Evolutionary conservation across 305 asterid genomes (phyloP).

Genomic region (Fraxinus floribunda): DNA sequence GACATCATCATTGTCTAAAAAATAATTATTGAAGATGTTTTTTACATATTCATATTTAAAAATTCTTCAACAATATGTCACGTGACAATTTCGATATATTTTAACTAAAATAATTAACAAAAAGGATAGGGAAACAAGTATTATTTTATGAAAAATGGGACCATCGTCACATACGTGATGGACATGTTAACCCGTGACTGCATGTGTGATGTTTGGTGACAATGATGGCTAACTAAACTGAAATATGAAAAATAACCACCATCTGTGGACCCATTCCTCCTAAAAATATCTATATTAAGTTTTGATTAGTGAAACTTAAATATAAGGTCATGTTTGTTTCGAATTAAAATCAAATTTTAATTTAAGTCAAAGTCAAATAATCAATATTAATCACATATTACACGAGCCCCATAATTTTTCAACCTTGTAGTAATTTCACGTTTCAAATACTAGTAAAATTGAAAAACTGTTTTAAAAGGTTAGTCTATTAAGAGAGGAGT

Average conservation of each 20-base stretch:
- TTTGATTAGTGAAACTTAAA: neutral
- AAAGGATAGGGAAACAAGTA: neutral
- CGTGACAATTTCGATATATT: neutral
- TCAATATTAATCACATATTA: too few species aligned
- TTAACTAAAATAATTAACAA: neutral
- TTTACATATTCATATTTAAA: neutral
- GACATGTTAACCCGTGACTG: neutral
- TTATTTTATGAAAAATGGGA: neutral
- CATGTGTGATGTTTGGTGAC: neutral
- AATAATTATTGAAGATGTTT: neutral
- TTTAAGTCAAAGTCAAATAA: too few species aligned
- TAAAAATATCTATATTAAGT: neutral
- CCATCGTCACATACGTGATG: neutral
- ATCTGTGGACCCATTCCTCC: neutral
- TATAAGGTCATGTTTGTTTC: neutral
- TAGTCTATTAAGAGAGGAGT: neutral
- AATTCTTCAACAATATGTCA: neutral
- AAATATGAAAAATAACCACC: neutral
- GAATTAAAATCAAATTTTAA: too few species aligned
- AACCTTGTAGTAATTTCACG: neutral
- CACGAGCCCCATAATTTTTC: too few species aligned
- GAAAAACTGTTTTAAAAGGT: neutral
- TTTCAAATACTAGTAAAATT: neutral
- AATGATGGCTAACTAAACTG: neutral
- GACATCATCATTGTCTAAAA: neutral